phyloP scores from a whole-genome alignment of 1,139 yeast genomes.

The Nakaseomyces sp. region DNA sequence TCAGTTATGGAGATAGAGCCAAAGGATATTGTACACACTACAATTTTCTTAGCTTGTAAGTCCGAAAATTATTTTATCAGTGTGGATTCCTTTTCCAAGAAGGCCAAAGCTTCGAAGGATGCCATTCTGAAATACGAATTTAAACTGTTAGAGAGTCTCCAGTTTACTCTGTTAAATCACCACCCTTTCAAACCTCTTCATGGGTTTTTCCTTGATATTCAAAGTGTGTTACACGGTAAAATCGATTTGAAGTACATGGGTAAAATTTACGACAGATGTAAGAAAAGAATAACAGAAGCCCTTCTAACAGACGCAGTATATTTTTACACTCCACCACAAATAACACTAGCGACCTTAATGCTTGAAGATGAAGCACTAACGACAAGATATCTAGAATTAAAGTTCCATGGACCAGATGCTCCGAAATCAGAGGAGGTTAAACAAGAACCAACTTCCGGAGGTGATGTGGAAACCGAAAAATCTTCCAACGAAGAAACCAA shows the following conservation, averaged over 20 bases:
- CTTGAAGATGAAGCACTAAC: constrained; percentile 56
- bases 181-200: constrained; percentile 83
- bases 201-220: constrained; percentile 87
- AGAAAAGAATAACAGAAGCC: constrained; percentile 53
- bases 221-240: constrained; percentile 44
- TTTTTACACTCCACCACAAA: constrained; percentile 85
- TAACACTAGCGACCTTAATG: constrained; percentile 79
- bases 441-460: constrained; percentile 5
- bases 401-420: constrained; percentile 33
- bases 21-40: constrained; percentile 69
- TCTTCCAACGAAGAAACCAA: constrained; percentile 7
- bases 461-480: constrained; percentile 5
- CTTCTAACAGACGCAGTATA: constrained; percentile 69
- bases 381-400: constrained; percentile 54
- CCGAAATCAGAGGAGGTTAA: constrained; percentile 8
- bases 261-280: constrained; percentile 58
- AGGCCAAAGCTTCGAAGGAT: constrained; percentile 53
- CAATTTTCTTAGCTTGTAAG: constrained; percentile 86
- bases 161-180: constrained; percentile 75
- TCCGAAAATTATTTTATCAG: constrained; percentile 85
- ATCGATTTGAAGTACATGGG: constrained; percentile 33
- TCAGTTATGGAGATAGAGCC: constrained; percentile 87
- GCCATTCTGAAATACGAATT: constrained; percentile 75
- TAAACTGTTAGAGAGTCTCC: constrained; percentile 58
- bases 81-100: constrained; percentile 68